Base-by-base conservation (phyloP, 768 basidiomycete species). In the Russula griseocarnosa region DNA sequence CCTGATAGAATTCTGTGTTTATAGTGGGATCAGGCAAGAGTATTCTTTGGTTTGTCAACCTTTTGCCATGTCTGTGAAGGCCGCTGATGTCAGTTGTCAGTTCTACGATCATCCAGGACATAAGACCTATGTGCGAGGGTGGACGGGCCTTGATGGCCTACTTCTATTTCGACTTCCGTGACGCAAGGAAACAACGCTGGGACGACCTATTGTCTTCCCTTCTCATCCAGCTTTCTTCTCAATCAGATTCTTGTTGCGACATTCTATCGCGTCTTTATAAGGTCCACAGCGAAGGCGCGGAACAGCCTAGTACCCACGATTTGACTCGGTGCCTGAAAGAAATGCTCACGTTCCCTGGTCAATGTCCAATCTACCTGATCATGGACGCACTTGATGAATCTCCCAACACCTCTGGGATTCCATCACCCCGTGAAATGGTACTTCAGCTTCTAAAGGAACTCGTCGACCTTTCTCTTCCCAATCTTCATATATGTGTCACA, bases 321-420 rank as follows among this genome's bases (percentile, higher is more conserved):
- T 30, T 56, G 55, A 11, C 40, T 7, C 20, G 20, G 2, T 56
- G 38, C 18, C 26, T 56, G 3, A 44, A 30, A 5, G 2, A 44
- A 26, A 56, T 56, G 40, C 16, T 56, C 11, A 36, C 53, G 24
- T 7, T 54, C 51, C 38, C 54, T 6, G 52, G 34, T 32, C 32
- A 53, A n/a, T 20, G 5, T 53, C 52, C 34, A 14, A n/a, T 34
- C 11, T 59, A 59, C 38, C 49, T 59, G 1, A 1, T 59, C 22
- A 28, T 59, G 3, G 58, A 51, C 20, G 58, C 58, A n/a, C 47
- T 59, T 1, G 58, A 59, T 9, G 58, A 59, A 22, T 51, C 49
- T 59, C 24, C 58, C 5, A 40, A 40, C 20, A 38, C 18, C 1
- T 16, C 26, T 1, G 58, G 58, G 11, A 51, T 59, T 9, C 59